Evolutionary conservation across 108 stramenopile genomes (phyloP), one percentile per base, ranked within the genome.

Genomic region (Conticribra weissflogii): DNA sequence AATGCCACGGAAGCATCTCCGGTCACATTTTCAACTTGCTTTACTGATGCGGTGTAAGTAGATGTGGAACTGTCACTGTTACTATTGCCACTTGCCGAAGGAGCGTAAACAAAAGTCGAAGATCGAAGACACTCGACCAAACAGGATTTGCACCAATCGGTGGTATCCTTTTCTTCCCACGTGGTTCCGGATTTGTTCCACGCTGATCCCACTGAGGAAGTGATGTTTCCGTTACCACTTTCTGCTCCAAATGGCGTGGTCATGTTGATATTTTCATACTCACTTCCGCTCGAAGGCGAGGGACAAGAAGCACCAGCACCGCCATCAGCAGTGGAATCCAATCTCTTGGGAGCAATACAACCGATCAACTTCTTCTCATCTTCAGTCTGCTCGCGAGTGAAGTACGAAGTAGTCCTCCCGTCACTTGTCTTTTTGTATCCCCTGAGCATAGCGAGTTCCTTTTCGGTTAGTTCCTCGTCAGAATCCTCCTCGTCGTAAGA

Each of bases 341-440:
- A 46, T 24, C 80, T 85, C 66, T 96, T 92, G 23, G 98, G 97
- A 18, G 93, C 85, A 55, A 96, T 97, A 62, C 96, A 89, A 8
- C 92, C 95, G 52, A 94, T 93, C 46, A 91, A 67, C 47, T 79
- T 60, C 83, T 87, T 96, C 58, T 92, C 94, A 33, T 92, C 82
- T 21, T 87, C 94, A 19, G 95, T 89, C 52, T 95, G 88, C 70
- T 97, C 97, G 50, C 94, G 74, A 25, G 91, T 94, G 76, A 98
- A 98, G 70, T 96, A 98, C 32, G 92, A 94, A 12, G 98, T 98
- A 69, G 84, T 83, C 59, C 92, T 72, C 29, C 98, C 98, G 76
- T 98, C 96, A n/a, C 79, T 72, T 18, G 92, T 93, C 69, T 87
- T 96, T 74, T 97, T 97, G 91, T 98, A 98, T 12, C 98, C 98